A percentile compares a stretch with the other conserved stretches of the same genome.
Evolutionary conservation across 2,329 filamentous ascomycete genomes (phyloP).

Genomic region (Ciborinia camelliae): DNA sequence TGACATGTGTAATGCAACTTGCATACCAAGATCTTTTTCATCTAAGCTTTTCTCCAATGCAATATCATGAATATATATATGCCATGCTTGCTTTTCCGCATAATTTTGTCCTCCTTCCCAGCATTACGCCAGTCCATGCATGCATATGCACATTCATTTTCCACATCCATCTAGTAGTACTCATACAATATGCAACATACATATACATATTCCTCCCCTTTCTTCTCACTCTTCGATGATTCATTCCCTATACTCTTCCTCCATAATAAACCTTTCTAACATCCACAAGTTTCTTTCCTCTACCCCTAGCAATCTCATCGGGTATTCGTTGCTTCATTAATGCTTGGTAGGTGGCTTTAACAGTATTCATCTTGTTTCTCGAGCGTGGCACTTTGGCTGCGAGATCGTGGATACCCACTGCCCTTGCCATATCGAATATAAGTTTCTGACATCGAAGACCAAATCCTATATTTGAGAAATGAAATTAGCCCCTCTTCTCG

Average conservation of each 20-base stretch:
- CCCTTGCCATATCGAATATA: constrained; percentile 91
- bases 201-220: constrained; percentile 13
- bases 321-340: constrained; percentile 80
- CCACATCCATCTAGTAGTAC: constrained; percentile 23
- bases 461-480: constrained; percentile 60
- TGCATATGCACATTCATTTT: constrained; percentile 26
- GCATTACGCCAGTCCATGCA: constrained; percentile 19
- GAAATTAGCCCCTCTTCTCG: constrained; percentile 15
- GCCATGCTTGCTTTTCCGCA: constrained; percentile 11
- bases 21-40: constrained; percentile 9
- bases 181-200: constrained; percentile 50
- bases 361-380: constrained; percentile 95
- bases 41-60: background rate
- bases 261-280: constrained; percentile 97
- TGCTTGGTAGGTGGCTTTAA: constrained; percentile 85
- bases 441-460: constrained; percentile 86
- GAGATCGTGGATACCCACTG: constrained; percentile 82
- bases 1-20: constrained; percentile 13
- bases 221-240: constrained; percentile 17
- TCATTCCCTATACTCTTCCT: constrained; percentile 44
- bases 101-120: background rate
- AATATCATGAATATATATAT: background rate
- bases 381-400: constrained; percentile 78
- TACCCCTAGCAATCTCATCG: constrained; percentile 81
- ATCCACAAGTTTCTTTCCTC: constrained; percentile 94